phyloP scores from a whole-genome alignment of 2,329 filamentous ascomycete genomes.

The Mycosphaerella arachidis region DNA sequence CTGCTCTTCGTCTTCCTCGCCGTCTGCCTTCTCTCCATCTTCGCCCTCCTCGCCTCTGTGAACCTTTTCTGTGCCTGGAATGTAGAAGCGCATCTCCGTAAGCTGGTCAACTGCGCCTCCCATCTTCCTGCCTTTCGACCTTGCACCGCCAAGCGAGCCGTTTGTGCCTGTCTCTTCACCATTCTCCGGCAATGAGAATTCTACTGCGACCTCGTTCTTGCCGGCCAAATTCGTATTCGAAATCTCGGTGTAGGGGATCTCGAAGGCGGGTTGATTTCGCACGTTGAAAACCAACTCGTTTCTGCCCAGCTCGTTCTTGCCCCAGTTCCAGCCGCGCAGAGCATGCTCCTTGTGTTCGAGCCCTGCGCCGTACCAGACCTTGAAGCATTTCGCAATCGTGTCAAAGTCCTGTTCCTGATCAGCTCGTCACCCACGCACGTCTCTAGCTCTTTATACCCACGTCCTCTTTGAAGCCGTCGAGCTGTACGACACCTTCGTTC shows the following conservation, averaged over 20 bases:
- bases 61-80: conserved; percentile 74
- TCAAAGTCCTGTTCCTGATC: conserved; percentile 67
- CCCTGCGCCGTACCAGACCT: conserved; percentile 94
- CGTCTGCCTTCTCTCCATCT: conserved; percentile 59
- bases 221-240: conserved; percentile 96
- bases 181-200: conserved; percentile 75
- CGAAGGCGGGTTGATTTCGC: conserved; percentile 92
- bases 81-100: conserved; percentile 98
- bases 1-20: conserved; percentile 69
- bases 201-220: conserved; percentile 94
- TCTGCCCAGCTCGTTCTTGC: conserved; percentile 94
- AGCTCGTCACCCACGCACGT: background rate
- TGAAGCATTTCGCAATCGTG: conserved; percentile 86
- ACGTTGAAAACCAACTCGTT: conserved; percentile 95
- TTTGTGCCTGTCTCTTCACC: conserved; percentile 69
- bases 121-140: conserved; percentile 78
- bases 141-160: conserved; percentile 67
- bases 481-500: conserved; percentile 78
- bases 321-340: conserved; percentile 97
- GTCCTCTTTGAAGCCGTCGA: conserved; percentile 92
- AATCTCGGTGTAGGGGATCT: conserved; percentile 94
- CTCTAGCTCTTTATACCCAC: conserved; percentile 36
- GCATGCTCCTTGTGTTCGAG: conserved; percentile 92
- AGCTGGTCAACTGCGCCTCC: conserved; percentile 86
- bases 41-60: conserved; percentile 62